Conservation (phyloP, 148 eudicot species). For the Mesembryanthemum crystallinum region DNA sequence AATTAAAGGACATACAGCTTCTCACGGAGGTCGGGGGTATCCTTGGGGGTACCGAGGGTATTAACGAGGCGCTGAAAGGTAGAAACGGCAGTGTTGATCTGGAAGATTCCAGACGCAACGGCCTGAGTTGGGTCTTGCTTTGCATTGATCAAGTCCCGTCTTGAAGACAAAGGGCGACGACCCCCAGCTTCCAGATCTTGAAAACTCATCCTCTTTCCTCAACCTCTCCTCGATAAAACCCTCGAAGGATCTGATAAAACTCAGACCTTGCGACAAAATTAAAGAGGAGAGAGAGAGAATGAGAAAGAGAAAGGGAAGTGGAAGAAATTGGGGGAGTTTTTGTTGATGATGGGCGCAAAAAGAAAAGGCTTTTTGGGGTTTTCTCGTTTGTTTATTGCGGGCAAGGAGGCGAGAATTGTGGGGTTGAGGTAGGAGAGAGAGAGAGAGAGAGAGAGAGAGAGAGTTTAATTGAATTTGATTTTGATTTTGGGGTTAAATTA, state of each 20-base stretch:
- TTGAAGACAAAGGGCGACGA: constrained; percentile 35
- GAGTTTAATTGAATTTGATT: no score
- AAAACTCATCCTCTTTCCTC: constrained; percentile 52
- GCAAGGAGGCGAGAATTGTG: no score
- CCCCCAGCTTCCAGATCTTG: constrained; percentile 71
- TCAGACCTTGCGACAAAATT: not conserved
- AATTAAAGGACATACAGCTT: constrained; percentile 45
- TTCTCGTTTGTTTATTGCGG: no score
- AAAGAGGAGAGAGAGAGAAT: not conserved
- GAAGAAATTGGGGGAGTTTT: not conserved
- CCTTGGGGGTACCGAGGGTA: constrained; percentile 90
- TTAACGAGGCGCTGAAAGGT: constrained; percentile 83
- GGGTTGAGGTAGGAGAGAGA: no score
- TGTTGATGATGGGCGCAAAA: no score
- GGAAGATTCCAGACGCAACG: constrained; percentile 69
- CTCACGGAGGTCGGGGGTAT: constrained; percentile 77
- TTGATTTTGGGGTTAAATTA: no score
- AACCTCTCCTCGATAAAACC: not conserved
- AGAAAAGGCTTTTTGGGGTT: no score
- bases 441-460: no score
- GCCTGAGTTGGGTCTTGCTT: constrained; percentile 65
- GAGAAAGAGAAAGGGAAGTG: no score
- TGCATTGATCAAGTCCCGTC: constrained; percentile 42
- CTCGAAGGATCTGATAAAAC: not conserved
- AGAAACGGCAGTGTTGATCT: constrained; percentile 79